Percentiles rank a stretch among this genome's conserved stretches.
These are phyloP conservation scores for Tetraselmis chui DNA, from an alignment of 139 green algal genomes.

Conservation along the genomic window DNA sequence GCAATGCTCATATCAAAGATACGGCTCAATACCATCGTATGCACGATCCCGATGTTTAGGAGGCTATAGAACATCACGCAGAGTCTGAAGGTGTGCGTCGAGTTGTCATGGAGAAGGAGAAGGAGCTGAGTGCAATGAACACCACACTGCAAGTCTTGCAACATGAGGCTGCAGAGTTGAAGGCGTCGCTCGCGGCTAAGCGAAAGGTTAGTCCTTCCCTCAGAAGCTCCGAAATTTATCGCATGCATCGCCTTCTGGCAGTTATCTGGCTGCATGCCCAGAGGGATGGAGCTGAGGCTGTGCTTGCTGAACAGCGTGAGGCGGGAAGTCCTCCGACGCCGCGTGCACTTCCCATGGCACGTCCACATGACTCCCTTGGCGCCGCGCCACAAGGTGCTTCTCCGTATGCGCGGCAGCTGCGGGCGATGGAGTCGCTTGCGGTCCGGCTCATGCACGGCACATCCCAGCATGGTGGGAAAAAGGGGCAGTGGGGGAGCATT, in stretches of 20 bases:
- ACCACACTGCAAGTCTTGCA: no score
- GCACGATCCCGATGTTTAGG: neutral
- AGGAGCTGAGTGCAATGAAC: no score
- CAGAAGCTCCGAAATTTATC: no score
- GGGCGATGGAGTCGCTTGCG: neutral
- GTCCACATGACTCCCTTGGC: no score
- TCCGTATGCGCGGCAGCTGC: no score
- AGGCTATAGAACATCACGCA: neutral
- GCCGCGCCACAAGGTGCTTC: no score
- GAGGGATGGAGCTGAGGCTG: neutral
- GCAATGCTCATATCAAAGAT: neutral
- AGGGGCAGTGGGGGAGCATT: neutral
- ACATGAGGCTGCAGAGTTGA: no score
- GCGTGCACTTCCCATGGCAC: neutral
- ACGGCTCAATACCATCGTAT: neutral
- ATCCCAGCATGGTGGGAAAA: neutral
- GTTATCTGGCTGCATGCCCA: neutral
- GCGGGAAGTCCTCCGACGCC: neutral
- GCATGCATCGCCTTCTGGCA: neutral
- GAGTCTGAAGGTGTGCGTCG: no score
- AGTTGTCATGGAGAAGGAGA: no score
- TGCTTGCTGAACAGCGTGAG: neutral
- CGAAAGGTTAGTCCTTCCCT: no score
- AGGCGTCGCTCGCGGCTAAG: no score
- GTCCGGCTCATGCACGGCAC: neutral